Base-by-base conservation (phyloP, 768 basidiomycete genomes). In the Paxillus rubicundulus region DNA sequence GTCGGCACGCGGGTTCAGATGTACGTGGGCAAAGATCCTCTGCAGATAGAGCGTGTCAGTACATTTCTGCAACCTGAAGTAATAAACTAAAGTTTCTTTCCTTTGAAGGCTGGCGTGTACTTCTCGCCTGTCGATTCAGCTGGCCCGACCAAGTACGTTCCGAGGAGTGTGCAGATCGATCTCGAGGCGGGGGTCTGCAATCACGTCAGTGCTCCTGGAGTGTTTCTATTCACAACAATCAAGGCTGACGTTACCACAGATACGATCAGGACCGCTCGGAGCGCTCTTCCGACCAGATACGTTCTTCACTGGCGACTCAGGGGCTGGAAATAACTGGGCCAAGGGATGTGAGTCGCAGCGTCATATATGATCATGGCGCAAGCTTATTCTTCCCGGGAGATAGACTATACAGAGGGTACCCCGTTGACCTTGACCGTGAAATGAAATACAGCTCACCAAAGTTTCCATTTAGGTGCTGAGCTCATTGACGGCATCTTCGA, bases 321-420 rank as follows among this genome's bases (percentile, higher is more conserved):
- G 83, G 45, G 85, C 93, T 1, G 94, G 93, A 16, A 97, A 98
- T 62, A 96, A 95, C 57, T 97, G 92, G 89, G 93, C 92, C 14
- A 96, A 97, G 73, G 92, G 90, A 79, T 90, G 89, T 90, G 61
- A 72, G 86, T 72, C 48, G 47, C 9, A 12, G 9, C 74, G 38
- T 34, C 38, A n/a, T 43, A 21, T 21, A 14, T 51, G 32, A 17
- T 52, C 48, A 18, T 34, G 24, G 17, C 45, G 28, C 33, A 56
- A 51, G 54, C 57, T 71, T 48, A 67, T 47, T 54, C 45, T 52
- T 45, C 45, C 49, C 57, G 28, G 43, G 60, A 51, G 60, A 33
- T 53, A 90, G 89, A 83, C 70, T 96, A 95, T 64, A 96, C 92
- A 2, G 94, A 95, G 74, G 91, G 92, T 82, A 72, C 53, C 52